Percentiles rank a stretch among this genome's conserved stretches.
Evolutionary conservation across 768 basidiomycete genomes (phyloP).

Genomic region (Macrolepiota dolichaula): DNA sequence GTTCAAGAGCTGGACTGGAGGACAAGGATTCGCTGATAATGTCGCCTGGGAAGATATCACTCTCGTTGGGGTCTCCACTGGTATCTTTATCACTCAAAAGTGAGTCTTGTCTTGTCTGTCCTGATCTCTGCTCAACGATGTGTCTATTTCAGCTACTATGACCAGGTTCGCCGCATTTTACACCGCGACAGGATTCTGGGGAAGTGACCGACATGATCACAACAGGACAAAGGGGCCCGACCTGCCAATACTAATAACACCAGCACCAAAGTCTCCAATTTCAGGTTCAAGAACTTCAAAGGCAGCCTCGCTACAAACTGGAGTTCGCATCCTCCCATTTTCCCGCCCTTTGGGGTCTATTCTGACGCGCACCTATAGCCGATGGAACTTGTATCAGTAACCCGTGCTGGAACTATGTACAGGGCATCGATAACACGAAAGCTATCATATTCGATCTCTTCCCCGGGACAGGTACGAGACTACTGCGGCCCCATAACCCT

Average conservation of each 20-base stretch:
- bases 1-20: constrained; percentile 50
- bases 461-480: constrained; percentile 28
- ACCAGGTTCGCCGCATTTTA: constrained; percentile 28
- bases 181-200: background rate
- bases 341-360: too few species aligned
- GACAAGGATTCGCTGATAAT: constrained; percentile 43
- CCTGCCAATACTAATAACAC: constrained; percentile 28
- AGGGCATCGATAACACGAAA: constrained; percentile 29
- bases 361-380: constrained; percentile 18
- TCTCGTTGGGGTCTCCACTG: constrained; percentile 40
- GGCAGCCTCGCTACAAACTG: constrained; percentile 31
- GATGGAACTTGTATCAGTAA: constrained; percentile 36
- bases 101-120: constrained; percentile 15
- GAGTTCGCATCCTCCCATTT: constrained; percentile 24
- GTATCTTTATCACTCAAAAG: constrained; percentile 46
- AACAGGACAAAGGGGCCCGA: constrained; percentile 29
- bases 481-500: background rate
- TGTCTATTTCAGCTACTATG: constrained; percentile 38
- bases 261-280: constrained; percentile 32
- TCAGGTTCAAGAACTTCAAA: constrained; percentile 33
- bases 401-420: constrained; percentile 37
- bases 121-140: background rate
- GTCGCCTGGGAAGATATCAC: constrained; percentile 45
- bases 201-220: background rate
- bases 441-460: constrained; percentile 35